Evolutionary conservation across 2,329 filamentous ascomycete genomes (phyloP), one percentile per base, ranked within the genome.

Genomic region (Phialophora macrospora): DNA sequence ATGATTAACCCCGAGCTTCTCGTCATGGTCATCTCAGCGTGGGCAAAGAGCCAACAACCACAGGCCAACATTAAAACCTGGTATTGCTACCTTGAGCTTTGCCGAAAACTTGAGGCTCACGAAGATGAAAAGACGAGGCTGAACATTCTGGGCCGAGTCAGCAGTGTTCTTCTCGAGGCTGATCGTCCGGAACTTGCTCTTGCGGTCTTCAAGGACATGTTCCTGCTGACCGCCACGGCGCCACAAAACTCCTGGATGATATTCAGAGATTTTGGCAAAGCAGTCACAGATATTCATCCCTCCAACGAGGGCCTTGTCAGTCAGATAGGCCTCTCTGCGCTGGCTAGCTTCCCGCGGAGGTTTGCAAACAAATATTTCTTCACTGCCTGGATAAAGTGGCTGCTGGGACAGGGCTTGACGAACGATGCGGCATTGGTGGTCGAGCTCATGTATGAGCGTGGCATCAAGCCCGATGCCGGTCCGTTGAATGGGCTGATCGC

Each of bases 141-240:
- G 73, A 80, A 87, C 20, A 90, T 96, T 73, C 96, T 93, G 72
- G 92, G 96, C 75, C 81, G 85, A 66, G 84, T 93, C 41, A 88
- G 90, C 55, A 84, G 89, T 22, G 85, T 85, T 52, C 91, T 96
- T 73, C 79, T 97, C 28, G 82, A 87, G 24, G 83, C 86, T 6
- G 85, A 87, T 60, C 83, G 88, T 65, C 82, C 86, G 5, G 85
- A 90, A 66, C 83, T 88, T 66, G 91, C 91, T 0, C 83, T 94
- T 62, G 86, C 87, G 60, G 87, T 92, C 0, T 96, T 96, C 76
- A 91, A 90, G 71, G 92, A 97, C 75, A 96, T 97, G 92, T 93
- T 96, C 87, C 86, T 87, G 64, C 84, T 85, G 3, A 84, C 84
- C 7, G 75, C 78, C 64, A 78, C 78, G 54, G 77, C 77, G 9